Conservation (phyloP, 768 basidiomycete genomes). For the Lactarius deliciosus region DNA sequence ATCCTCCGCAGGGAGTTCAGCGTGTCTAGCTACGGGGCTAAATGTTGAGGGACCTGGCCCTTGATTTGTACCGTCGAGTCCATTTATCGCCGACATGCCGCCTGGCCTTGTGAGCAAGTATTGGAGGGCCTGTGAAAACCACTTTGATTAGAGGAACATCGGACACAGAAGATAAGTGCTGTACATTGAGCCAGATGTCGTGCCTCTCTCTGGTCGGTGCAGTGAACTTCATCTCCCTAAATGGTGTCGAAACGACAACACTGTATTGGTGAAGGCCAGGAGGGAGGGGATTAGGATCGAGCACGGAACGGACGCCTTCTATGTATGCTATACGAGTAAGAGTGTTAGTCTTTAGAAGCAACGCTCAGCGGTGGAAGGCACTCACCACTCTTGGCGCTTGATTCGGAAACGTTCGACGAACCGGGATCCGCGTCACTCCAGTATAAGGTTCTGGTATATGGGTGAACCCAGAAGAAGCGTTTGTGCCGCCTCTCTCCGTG, state of each 20-base stretch:
- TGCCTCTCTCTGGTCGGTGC: constrained; percentile 93
- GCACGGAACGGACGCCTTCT: constrained; percentile 85
- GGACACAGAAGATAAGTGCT: constrained; percentile 32
- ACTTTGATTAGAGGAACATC: constrained; percentile 22
- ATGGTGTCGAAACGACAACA: constrained; percentile 88
- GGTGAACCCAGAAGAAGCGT: constrained; percentile 99
- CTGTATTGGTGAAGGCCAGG: constrained; percentile 92
- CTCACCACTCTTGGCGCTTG: constrained; percentile 95
- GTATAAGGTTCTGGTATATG: constrained; percentile 96
- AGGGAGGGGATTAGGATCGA: constrained; percentile 95
- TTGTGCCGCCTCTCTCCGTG: constrained; percentile 87
- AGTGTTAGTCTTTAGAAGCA: constrained; percentile 5
- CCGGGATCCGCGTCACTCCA: constrained; percentile 97
- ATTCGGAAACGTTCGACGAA: constrained; percentile 82
- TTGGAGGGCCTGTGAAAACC: constrained; percentile 68
- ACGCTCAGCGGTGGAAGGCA: constrained; percentile 30
- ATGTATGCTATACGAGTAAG: constrained; percentile 68
- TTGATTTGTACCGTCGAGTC: constrained; percentile 16
- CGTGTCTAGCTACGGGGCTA: constrained; percentile 35
- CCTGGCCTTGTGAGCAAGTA: constrained; percentile 82
- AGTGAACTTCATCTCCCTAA: constrained; percentile 98
- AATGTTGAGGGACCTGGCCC: constrained; percentile 30
- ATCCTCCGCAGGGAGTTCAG: constrained; percentile 40
- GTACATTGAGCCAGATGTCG: constrained; percentile 92
- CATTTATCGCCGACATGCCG: constrained; percentile 32